Evolutionary conservation across 352 stramenopile species (phyloP).

Genomic region (Phytophthora cactorum): DNA sequence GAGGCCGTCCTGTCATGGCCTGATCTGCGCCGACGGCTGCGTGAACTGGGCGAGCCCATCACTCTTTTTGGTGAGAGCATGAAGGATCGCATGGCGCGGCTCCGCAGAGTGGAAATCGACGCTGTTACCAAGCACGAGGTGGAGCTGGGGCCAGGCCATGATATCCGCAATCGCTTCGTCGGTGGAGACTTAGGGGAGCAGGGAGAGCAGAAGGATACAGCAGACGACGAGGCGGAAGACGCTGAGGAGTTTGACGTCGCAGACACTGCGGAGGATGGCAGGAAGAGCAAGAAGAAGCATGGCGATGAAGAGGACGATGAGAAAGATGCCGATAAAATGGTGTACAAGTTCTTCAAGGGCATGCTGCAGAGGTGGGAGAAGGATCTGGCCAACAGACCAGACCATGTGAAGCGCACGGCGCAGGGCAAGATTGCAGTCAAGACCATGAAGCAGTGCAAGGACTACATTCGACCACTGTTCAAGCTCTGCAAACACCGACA

Average conservation of each 20-base stretch:
- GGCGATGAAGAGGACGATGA: constrained; percentile 46
- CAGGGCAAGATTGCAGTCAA: constrained; percentile 95
- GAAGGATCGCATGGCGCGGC: constrained; percentile 61
- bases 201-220: constrained; percentile 49
- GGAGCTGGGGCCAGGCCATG: constrained; percentile 71
- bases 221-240: constrained; percentile 48
- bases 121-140: constrained; percentile 72
- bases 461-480: constrained; percentile 98
- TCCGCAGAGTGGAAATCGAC: constrained; percentile 74
- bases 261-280: neutral
- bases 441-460: constrained; percentile 98
- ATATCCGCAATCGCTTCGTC: constrained; percentile 82
- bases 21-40: constrained; percentile 84
- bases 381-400: constrained; percentile 86
- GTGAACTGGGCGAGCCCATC: constrained; percentile 82
- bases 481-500: constrained; percentile 95
- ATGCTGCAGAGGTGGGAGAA: constrained; percentile 95
- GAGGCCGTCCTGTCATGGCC: constrained; percentile 58
- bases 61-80: constrained; percentile 90
- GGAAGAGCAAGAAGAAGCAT: constrained; percentile 20
- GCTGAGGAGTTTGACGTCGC: constrained; percentile 35
- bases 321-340: constrained; percentile 64
- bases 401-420: constrained; percentile 90
- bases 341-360: constrained; percentile 94
- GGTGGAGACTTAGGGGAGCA: constrained; percentile 40